phyloP scores from a whole-genome alignment of 768 basidiomycete species.

The Trametes elegans region DNA sequence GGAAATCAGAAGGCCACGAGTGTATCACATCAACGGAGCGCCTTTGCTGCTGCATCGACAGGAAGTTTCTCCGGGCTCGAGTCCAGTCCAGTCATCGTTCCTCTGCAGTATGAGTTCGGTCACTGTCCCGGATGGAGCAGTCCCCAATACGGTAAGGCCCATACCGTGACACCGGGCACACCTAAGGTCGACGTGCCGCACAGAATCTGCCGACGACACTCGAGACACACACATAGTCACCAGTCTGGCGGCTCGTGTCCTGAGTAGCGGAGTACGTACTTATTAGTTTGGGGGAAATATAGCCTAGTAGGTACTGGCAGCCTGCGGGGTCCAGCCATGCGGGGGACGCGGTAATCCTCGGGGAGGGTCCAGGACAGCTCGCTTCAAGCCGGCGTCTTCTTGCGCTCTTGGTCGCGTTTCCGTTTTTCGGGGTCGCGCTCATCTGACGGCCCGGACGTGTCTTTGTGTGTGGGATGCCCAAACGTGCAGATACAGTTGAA shows the following conservation, averaged over 20 bases:
- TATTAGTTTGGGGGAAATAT: conserved; percentile 21
- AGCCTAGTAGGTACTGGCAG: conserved; percentile 19
- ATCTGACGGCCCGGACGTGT: conserved; percentile 21
- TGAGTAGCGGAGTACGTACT: conserved; percentile 20
- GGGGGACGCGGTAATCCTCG: conserved; percentile 5
- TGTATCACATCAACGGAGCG: conserved; percentile 16
- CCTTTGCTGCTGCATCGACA: conserved; percentile 1
- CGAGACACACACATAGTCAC: conserved; percentile 13
- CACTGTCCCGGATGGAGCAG: neutral
- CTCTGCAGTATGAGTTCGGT: conserved; percentile 1
- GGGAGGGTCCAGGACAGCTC: neutral
- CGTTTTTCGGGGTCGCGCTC: conserved; percentile 31
- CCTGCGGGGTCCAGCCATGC: neutral
- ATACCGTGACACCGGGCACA: conserved; percentile 3
- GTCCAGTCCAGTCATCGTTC: conserved; percentile 10
- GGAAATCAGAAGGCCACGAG: conserved; percentile 15
- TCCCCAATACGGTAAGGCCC: conserved; percentile 1
- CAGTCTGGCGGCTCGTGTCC: neutral
- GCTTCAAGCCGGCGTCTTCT: conserved; percentile 44
- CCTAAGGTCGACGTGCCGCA: neutral
- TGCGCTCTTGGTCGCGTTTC: conserved; percentile 39
- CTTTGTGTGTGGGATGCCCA: conserved; percentile 10
- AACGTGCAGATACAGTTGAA: conserved; percentile 24
- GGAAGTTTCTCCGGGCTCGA: conserved; percentile 9
- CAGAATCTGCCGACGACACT: neutral